phyloP scores from a whole-genome alignment of 805 yeast species.

The Candida maris region DNA sequence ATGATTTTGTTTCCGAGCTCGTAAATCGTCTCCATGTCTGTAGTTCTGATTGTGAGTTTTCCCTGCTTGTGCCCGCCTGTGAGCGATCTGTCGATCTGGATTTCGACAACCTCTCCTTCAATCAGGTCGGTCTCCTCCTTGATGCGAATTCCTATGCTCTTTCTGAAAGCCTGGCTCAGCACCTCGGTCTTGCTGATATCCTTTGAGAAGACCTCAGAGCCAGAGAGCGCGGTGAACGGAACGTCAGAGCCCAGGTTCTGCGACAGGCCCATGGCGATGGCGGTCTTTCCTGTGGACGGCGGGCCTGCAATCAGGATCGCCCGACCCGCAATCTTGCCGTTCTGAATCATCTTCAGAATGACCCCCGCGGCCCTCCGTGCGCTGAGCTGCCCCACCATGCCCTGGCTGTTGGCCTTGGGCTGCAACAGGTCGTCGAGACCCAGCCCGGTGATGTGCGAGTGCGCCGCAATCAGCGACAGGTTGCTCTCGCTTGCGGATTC shows the following conservation, averaged over 20 bases:
- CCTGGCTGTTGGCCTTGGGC: conserved; percentile 84
- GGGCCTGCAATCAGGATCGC: conserved; percentile 96
- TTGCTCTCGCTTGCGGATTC: conserved; percentile 17
- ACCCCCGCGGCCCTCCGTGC: conserved; percentile 95
- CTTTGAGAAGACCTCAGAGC: conserved; percentile 90
- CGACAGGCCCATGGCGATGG: conserved; percentile 91
- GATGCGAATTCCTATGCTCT: conserved; percentile 93
- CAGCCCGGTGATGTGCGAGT: conserved; percentile 92
- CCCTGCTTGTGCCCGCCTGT: conserved; percentile 82
- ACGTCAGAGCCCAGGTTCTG: conserved; percentile 96
- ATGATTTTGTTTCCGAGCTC: conserved; percentile 44
- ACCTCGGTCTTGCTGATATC: conserved; percentile 97
- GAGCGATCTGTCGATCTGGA: conserved; percentile 92
- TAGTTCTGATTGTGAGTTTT: conserved; percentile 82
- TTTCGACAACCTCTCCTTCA: conserved; percentile 96
- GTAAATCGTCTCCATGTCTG: conserved; percentile 87
- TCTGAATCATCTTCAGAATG: conserved; percentile 87
- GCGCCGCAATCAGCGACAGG: conserved; percentile 62
- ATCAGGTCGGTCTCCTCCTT: conserved; percentile 97
- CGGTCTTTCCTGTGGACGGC: conserved; percentile 98
- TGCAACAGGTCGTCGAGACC: conserved; percentile 88
- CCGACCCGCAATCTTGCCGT: conserved; percentile 89
- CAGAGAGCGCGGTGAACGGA: conserved; percentile 96
- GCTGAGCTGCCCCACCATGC: conserved; percentile 72
- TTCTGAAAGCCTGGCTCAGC: conserved; percentile 91